Conservation (phyloP, 2,329 filamentous ascomycete genomes). For the Colletotrichum falcatum region DNA sequence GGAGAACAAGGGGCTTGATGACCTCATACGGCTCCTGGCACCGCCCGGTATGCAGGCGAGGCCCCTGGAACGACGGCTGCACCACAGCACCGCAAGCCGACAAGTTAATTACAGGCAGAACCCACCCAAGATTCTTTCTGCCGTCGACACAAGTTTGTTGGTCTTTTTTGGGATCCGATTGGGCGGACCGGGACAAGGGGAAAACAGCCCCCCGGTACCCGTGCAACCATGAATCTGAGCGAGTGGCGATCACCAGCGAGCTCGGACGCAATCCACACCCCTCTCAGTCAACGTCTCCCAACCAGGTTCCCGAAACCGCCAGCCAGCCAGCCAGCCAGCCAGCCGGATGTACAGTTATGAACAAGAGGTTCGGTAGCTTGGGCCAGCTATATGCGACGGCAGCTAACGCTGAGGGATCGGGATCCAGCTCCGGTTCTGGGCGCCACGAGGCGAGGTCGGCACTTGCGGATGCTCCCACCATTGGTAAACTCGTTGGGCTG, state of each 20-base stretch:
- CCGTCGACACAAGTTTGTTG: constrained; percentile 1
- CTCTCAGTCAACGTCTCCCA: background rate
- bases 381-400: constrained; percentile 11
- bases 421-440: background rate
- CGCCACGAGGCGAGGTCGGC: constrained; percentile 25
- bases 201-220: constrained; percentile 22
- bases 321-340: background rate
- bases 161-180: constrained; percentile 9
- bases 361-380: background rate
- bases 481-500: background rate
- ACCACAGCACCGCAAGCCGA: too few relatives aligned
- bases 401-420: background rate
- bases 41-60: constrained; percentile 23
- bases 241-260: constrained; percentile 33
- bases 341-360: too few relatives aligned
- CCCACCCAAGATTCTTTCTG: constrained; percentile 7
- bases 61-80: constrained; percentile 19
- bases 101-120: background rate
- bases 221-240: constrained; percentile 36
- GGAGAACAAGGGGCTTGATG: constrained; percentile 32
- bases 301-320: background rate
- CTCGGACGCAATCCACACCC: constrained; percentile 20
- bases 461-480: constrained; percentile 11
- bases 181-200: constrained; percentile 6
- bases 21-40: constrained; percentile 35